phyloP scores from a whole-genome alignment of 805 yeast species.

The Candida succiphila region DNA sequence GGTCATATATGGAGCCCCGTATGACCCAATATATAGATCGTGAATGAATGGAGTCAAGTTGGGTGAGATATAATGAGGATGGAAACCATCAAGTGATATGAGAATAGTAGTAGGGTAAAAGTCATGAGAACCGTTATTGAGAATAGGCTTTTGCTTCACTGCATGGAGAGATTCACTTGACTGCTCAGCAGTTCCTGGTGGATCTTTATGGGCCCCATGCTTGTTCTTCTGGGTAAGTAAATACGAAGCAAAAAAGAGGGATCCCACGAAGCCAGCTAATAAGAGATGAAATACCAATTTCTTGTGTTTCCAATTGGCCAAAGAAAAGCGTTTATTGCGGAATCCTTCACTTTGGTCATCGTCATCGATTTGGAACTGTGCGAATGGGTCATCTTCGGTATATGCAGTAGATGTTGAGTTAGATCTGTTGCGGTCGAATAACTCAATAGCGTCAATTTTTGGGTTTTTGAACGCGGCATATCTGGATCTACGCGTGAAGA shows the following conservation, averaged over 20 bases:
- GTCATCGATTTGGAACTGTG: constrained; percentile 3
- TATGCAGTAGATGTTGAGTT: constrained; percentile 8
- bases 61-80: constrained; percentile 72
- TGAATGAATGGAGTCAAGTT: constrained; percentile 65
- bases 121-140: constrained; percentile 54
- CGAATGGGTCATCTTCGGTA: background rate
- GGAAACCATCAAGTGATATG: constrained; percentile 81
- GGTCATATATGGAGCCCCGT: constrained; percentile 71
- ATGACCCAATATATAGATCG: constrained; percentile 37
- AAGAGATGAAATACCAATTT: constrained; percentile 4
- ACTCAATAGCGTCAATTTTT: constrained; percentile 6
- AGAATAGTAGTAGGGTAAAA: constrained; percentile 75
- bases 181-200: background rate
- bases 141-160: constrained; percentile 9
- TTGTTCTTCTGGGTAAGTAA: constrained; percentile 2
- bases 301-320: constrained; percentile 3
- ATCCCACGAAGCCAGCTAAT: constrained; percentile 3
- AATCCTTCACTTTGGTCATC: constrained; percentile 1
- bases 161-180: background rate
- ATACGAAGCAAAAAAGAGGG: constrained; percentile 3
- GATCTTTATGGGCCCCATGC: background rate
- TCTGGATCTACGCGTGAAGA: too few relatives aligned
- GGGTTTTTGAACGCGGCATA: too few relatives aligned
- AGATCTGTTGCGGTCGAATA: constrained; percentile 9
- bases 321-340: background rate